A percentile compares a stretch with the other conserved stretches of the same genome.
Conservation (phyloP, 1,139 yeast genomes). For the Debaryomyces nepalensis region DNA sequence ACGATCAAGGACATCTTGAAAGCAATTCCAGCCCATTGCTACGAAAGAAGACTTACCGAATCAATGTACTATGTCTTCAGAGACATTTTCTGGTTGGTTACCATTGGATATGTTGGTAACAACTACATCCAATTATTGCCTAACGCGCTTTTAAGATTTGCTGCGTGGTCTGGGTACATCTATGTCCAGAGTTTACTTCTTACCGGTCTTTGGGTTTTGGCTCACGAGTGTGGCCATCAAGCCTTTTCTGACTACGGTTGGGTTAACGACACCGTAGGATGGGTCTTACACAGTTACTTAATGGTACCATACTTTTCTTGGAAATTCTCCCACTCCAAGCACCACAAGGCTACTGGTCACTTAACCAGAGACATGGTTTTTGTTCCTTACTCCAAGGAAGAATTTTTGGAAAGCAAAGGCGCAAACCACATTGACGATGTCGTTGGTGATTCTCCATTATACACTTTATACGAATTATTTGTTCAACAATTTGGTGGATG, state of each 20-base stretch:
- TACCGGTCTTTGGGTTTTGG: conserved; percentile 65
- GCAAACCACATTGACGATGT: conserved; percentile 46
- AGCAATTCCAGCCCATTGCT: conserved; percentile 67
- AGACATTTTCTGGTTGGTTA: conserved; percentile 51
- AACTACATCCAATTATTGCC: conserved; percentile 56
- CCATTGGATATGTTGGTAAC: conserved; percentile 52
- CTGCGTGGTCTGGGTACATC: conserved; percentile 59
- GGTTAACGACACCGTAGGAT: conserved; percentile 62
- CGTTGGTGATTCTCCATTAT: conserved; percentile 59
- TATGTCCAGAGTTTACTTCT: conserved; percentile 50
- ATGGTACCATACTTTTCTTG: conserved; percentile 66
- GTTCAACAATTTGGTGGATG: conserved; percentile 62
- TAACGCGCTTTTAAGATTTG: conserved; percentile 47
- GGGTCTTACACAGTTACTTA: conserved; percentile 62
- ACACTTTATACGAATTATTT: conserved; percentile 47
- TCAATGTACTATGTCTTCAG: conserved; percentile 62
- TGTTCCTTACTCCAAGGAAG: conserved; percentile 57
- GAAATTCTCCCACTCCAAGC: conserved; percentile 64
- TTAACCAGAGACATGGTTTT: conserved; percentile 64
- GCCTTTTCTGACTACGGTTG: conserved; percentile 61
- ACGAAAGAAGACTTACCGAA: conserved; percentile 53
- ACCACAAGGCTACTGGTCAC: conserved; percentile 69
- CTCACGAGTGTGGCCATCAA: conserved; percentile 71
- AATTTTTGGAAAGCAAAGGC: conserved; percentile 37
- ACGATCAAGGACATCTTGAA: conserved; percentile 62